Evolutionary conservation across 768 basidiomycete species (phyloP), one percentile per base, ranked within the genome.

Genomic region (Tylopilus vinaceipallidus): DNA sequence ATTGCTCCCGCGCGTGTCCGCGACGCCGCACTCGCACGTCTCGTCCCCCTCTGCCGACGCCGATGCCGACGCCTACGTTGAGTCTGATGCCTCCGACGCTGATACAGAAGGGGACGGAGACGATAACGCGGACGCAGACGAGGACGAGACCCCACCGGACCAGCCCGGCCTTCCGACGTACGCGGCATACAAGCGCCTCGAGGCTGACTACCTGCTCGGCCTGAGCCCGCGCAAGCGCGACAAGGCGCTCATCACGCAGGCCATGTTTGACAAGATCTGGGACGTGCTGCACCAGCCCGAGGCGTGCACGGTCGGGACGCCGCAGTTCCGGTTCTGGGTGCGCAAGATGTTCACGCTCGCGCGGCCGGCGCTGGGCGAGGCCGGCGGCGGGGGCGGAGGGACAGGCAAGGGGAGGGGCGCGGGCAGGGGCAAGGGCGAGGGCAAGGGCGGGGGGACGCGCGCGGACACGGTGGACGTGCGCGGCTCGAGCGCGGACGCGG

Each of bases 241-340:
- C 32, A 91, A 90, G 64, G 85, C 88, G 4, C 77, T 91, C 50
- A 84, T 91, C 64, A 81, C 80, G 12, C 84, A 83, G 58, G 68
- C 68, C 27, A 74, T 84, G 74, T 88, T 88, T 62, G 83, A 85
- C 70, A 72, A 81, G 38, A 83, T 90, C 66, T 84, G 84, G 78
- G 77, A 81, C 55, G 81, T 86, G 19, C 72, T 91, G 22, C 74
- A 78, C 32, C 68, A 77, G 47, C 80, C 81, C 6, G 72, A 76
- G 1, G 65, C 71, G 23, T 72, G 71, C 20, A 71, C 74, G 51
- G 50, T 74, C 45, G 68, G 66, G 36, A 83, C 79, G 2, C 77
- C 87, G 1, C 86, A 89, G 60, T 91, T 90, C 65, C 78, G 86
- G 35, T 88, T 83, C 67, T 91, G 88, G 88, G 88, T 82, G 12